Percentiles rank a stretch among this genome's conserved stretches.
Evolutionary conservation across 1,284 basidiomycete species (phyloP).

Genomic region (Hymenochaete sp.): DNA sequence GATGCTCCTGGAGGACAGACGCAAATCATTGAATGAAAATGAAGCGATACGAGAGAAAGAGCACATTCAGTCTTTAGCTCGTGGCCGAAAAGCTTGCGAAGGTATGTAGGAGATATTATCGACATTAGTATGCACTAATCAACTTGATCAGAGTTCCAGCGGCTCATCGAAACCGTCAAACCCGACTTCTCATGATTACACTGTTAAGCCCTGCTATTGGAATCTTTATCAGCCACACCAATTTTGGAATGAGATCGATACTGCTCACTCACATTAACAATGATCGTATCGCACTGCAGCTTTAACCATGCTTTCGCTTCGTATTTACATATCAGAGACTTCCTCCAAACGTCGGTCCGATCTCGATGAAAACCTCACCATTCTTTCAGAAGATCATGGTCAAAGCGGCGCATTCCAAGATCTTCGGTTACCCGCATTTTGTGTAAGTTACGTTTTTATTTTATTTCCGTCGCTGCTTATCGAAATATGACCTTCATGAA

Average conservation of each 20-base stretch:
- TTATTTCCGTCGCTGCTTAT: too few relatives aligned
- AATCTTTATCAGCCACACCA: not conserved
- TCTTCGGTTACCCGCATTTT: too few relatives aligned
- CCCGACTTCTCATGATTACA: not conserved
- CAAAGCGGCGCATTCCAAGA: too few relatives aligned
- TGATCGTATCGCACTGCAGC: not conserved
- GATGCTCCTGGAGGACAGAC: constrained; percentile 8
- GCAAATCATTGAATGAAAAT: not conserved
- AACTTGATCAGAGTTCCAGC: constrained; percentile 2
- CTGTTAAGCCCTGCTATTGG: not conserved
- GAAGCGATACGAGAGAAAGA: constrained; percentile 13
- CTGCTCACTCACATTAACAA: not conserved
- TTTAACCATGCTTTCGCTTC: not conserved
- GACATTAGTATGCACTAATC: not conserved
- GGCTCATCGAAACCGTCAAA: not conserved
- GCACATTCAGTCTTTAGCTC: constrained; percentile 16
- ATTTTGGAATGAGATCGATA: not conserved
- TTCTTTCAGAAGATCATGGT: too few relatives aligned
- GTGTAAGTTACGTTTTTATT: too few relatives aligned
- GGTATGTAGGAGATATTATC: constrained; percentile 4
- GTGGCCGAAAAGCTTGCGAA: constrained; percentile 17
- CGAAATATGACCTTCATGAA: too few relatives aligned
- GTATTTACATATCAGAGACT: too few relatives aligned
- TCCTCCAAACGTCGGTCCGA: too few relatives aligned
- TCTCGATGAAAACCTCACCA: too few relatives aligned